Base-by-base conservation (phyloP, 163 green algal genomes). In the Scenedesmus sp. region DNA sequence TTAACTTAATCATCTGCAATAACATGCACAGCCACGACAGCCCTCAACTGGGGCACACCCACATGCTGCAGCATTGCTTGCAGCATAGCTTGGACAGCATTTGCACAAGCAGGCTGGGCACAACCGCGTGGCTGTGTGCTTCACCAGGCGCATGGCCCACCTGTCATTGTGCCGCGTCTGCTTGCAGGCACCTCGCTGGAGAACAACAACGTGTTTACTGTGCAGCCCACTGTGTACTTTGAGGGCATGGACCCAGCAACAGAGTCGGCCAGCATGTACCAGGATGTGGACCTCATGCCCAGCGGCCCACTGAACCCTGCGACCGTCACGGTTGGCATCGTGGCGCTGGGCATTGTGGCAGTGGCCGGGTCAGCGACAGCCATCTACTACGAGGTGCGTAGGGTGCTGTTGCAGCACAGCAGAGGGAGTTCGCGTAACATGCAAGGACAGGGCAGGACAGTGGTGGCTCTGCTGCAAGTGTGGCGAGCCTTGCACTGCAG, bases 171-270 rank as follows among this genome's bases (percentile, higher is more conserved):
- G 0, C 16, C 18, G 33, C 85, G 16, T 40, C 33, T 18, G 4
- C 37, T 33, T 72, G 26, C 96, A n/a, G 96, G 97, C 90, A 98
- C 97, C 30, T 98, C 95, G 10, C 88, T 98, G 30, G 98, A 99
- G 92, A 96, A 96, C 93, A 99, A 99, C 95, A 99, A 99, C 92
- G 97, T 99, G 59, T 99, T 98, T 88, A 95, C 94, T 0, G 89
- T 98, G 91, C 94, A 99, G 94, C 93, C 94, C 61, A 94, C 49
- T 0, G 92, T 97, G 3, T 96, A 97, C 88, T 96, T 96, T 81
- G 94, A 97, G 87, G 94, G 93, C 87, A 93, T 93, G 89, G 93
- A 97, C 89, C 91, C 95, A 84, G 84, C 81, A 26, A 85, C 44
- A 22, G 89, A 95, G 81, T 73, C 88, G 0, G 93, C 96, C 51